Percentiles rank a stretch among this genome's conserved stretches.
Conservation (phyloP, 768 basidiomycete species). For the Pholiota conissans region DNA sequence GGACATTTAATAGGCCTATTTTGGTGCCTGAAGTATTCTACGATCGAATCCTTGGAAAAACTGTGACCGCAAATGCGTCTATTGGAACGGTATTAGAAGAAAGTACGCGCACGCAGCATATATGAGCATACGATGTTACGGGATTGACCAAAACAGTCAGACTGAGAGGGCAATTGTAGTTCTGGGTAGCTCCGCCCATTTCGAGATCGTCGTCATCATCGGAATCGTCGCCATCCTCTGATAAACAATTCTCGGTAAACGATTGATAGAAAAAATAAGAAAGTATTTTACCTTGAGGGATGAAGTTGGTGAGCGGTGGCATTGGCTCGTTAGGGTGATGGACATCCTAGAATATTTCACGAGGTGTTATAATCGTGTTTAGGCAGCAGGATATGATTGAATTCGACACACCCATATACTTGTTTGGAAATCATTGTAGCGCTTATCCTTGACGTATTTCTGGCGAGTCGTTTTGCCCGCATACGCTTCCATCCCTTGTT, state of each 20-base stretch:
- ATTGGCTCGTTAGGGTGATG: constrained; percentile 65
- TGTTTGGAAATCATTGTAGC: constrained; percentile 64
- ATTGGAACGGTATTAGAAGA: constrained; percentile 10
- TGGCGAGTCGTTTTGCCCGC: constrained; percentile 67
- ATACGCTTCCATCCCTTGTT: constrained; percentile 46
- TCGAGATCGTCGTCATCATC: constrained; percentile 89
- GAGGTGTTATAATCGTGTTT: too few species aligned
- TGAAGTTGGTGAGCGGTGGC: constrained; percentile 75
- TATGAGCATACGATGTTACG: constrained; percentile 69
- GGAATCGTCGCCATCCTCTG: constrained; percentile 80
- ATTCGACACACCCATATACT: constrained; percentile 54
- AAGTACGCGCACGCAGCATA: constrained; percentile 2
- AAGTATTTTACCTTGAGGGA: constrained; percentile 57
- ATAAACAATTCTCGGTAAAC: neutral
- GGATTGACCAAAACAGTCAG: constrained; percentile 69
- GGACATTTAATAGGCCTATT: constrained; percentile 53
- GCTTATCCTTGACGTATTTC: constrained; percentile 66
- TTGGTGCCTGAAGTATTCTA: constrained; percentile 51
- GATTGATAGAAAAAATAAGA: neutral
- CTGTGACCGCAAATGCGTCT: constrained; percentile 79
- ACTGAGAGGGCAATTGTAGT: constrained; percentile 83
- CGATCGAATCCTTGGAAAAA: constrained; percentile 74
- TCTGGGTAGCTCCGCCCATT: constrained; percentile 82
- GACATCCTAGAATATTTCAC: constrained; percentile 49
- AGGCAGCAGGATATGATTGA: too few species aligned